A percentile compares a stretch with the other conserved stretches of the same genome.
Evolutionary conservation across 148 eudicot species (phyloP).

Genomic region (Persicaria maculosa): DNA sequence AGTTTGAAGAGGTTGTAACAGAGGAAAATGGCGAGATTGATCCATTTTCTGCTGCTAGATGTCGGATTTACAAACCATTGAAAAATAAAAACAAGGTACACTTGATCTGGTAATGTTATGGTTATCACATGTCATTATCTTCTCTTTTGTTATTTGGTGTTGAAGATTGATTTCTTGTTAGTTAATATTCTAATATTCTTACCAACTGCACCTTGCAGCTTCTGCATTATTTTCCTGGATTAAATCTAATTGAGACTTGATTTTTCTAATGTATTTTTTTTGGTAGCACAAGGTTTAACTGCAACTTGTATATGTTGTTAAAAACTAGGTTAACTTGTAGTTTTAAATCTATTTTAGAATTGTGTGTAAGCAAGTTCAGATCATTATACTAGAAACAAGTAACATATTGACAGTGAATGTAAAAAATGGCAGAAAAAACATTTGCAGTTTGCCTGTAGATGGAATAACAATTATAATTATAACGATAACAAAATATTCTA

Average conservation of each 20-base stretch:
- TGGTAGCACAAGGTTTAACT: not conserved
- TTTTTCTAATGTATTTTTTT: not conserved
- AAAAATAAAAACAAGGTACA: slow-evolving; percentile 35
- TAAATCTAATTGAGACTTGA: not conserved
- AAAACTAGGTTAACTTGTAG: not conserved
- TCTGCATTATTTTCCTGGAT: not conserved
- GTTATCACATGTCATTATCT: slow-evolving; percentile 5
- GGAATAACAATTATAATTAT: no score
- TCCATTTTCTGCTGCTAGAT: slow-evolving; percentile 85
- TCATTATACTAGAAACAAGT: not conserved
- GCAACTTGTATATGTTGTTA: not conserved
- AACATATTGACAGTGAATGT: not conserved
- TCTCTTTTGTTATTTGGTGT: not conserved
- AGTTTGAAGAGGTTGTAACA: slow-evolving; percentile 40
- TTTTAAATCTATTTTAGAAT: not conserved
- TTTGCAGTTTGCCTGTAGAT: no score
- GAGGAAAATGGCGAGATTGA: slow-evolving; percentile 47
- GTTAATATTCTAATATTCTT: not conserved
- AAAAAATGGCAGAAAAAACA: no score
- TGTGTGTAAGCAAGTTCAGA: not conserved
- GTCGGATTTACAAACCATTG: slow-evolving; percentile 51
- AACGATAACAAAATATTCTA: not conserved
- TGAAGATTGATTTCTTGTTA: not conserved
- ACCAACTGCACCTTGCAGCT: not conserved
- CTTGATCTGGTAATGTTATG: slow-evolving; percentile 3